phyloP scores from a whole-genome alignment of 805 yeast species.

The Lachancea thermotolerans region DNA sequence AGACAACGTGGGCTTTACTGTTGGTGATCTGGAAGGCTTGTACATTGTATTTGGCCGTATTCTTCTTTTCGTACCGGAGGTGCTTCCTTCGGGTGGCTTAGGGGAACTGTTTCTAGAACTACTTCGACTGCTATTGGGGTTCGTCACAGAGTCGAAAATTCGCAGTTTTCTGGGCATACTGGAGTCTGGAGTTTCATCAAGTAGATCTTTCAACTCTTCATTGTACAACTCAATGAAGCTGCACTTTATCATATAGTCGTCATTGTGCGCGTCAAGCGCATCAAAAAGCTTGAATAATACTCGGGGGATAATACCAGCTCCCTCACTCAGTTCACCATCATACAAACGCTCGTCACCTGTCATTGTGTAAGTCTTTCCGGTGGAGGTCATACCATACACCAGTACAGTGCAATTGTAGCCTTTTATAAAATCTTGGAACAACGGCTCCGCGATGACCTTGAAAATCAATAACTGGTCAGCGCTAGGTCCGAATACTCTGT shows the following conservation, averaged over 20 bases:
- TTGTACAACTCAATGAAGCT: constrained; percentile 83
- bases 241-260: constrained; percentile 62
- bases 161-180: constrained; percentile 42
- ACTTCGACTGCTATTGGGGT: constrained; percentile 9
- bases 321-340: constrained; percentile 33
- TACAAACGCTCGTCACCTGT: constrained; percentile 51
- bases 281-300: constrained; percentile 51
- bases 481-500: constrained; percentile 76
- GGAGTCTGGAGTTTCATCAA: constrained; percentile 31
- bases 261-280: constrained; percentile 33
- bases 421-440: constrained; percentile 58
- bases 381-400: constrained; percentile 90
- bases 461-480: constrained; percentile 66
- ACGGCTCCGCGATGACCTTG: constrained; percentile 57
- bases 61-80: constrained; percentile 3
- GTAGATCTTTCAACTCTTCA: constrained; percentile 73
- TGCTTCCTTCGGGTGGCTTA: constrained; percentile 7
- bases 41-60: constrained; percentile 1
- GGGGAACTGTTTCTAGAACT: constrained; percentile 25
- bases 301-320: constrained; percentile 65
- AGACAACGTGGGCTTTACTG: not conserved
- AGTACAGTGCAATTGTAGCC: constrained; percentile 79
- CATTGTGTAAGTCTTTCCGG: constrained; percentile 81
- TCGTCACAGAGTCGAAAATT: constrained; percentile 40
- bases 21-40: constrained; percentile 1